Base-by-base conservation (phyloP, 805 yeast genomes). In the Wickerhamiella qilinensis region DNA sequence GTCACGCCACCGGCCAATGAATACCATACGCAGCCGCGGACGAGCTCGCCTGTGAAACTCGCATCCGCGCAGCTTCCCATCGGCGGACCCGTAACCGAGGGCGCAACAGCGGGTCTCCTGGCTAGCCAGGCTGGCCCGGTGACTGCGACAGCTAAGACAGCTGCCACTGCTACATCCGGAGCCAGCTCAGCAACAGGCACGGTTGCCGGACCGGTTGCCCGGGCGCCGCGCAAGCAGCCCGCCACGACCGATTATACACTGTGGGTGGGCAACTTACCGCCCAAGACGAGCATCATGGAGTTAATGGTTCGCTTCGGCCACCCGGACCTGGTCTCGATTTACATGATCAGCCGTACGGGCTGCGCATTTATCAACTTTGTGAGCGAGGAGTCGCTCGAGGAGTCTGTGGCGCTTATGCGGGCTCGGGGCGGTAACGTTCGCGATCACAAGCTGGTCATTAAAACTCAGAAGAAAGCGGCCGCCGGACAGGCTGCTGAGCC, bases 241-340 rank as follows among this genome's bases (percentile, higher is more conserved):
- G 58, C 56, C 5, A 59, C 52, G 29, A 46, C 58, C 9, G 61
- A 59, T 12, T 57, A 48, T 38, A 63, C 68, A 1, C 67, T 64
- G 38, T 72, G 75, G 57, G 77, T 59, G 8, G 67, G 67, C 5
- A 62, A 62, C 39, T 44, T 62, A 11, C 62, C 67, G 11, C 46
- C 52, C 9, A 47, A 45, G 27, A 51, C 63, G n/a, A 49, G 57
- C 7, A 51, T 63, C 20, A 41, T 45, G 12, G 63, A 60, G 42
- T 47, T 63, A 29, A 49, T 63, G 30, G 46, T 42, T 30, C 45
- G 62, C 32, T 63, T 62, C 41, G 65, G 63, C 2, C 50, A 59
- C 19, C 52, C 55, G 8, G 54, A 53, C 9, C 52, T 62, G 29
- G 58, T 53, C 36, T 55, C 61, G 35, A 55, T 62, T 30, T 61